Percentiles rank a stretch among this genome's conserved stretches.
phyloP scores from a whole-genome alignment of 345 rosid species.

The Hypericum androsaemum region DNA sequence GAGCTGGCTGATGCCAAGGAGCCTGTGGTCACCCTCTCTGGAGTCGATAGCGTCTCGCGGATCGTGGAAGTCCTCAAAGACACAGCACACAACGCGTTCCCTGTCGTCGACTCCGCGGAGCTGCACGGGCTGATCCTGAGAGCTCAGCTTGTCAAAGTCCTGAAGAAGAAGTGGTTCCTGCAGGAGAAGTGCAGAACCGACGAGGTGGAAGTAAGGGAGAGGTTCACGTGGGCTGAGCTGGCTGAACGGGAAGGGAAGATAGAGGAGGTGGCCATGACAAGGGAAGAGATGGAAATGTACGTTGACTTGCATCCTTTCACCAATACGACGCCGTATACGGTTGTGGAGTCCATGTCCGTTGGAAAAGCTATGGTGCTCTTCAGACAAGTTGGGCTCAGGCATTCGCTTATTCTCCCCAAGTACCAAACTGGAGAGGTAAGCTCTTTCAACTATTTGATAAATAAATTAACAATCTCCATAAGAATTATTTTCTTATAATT shows the following conservation, averaged over 20 bases:
- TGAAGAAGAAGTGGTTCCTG: conserved; percentile 81
- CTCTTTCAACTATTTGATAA: not conserved
- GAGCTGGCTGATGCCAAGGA: conserved; percentile 77
- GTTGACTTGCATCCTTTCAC: conserved; percentile 82
- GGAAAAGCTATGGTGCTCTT: conserved; percentile 84
- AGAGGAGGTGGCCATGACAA: conserved; percentile 53
- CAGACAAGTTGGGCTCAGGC: conserved; percentile 72
- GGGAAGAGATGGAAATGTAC: conserved; percentile 77
- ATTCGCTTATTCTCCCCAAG: conserved; percentile 66
- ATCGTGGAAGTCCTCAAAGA: conserved; percentile 67
- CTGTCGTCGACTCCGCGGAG: conserved; percentile 51
- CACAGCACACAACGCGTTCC: conserved; percentile 74
- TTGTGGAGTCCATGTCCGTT: conserved; percentile 76
- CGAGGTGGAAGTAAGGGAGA: conserved; percentile 76
- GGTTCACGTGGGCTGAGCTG: conserved; percentile 65
- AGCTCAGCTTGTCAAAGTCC: conserved; percentile 57
- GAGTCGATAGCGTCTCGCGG: conserved; percentile 63
- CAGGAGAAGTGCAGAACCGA: conserved; percentile 65
- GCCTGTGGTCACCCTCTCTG: conserved; percentile 51
- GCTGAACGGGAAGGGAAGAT: conserved; percentile 62
- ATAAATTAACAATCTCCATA: too few relatives aligned
- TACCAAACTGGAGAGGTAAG: conserved; percentile 70
- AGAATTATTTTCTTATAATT: too few relatives aligned
- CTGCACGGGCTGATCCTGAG: conserved; percentile 73
- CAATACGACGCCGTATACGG: conserved; percentile 82